Evolutionary conservation across 306 rosid species (phyloP).

Genomic region (Cucumis cinereus): DNA sequence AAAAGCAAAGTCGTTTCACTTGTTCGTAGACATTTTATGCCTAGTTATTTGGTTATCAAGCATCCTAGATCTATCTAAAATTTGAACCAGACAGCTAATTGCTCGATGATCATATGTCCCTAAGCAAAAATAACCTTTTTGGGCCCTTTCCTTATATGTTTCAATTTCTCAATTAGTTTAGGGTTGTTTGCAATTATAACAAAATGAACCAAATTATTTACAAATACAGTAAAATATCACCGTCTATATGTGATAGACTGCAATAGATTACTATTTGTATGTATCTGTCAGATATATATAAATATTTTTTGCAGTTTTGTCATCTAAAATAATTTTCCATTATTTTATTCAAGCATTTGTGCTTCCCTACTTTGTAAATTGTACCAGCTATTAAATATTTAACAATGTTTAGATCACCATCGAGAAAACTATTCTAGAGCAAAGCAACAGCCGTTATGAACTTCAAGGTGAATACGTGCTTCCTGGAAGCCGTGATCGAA

Average conservation of each 20-base stretch:
- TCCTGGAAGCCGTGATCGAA: slow-evolving; percentile 59
- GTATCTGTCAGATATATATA: too few relatives aligned
- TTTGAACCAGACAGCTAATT: background rate
- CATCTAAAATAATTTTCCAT: too few relatives aligned
- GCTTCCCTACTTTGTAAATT: background rate
- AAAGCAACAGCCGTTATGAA: slow-evolving; percentile 76
- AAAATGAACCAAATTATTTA: too few relatives aligned
- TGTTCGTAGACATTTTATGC: background rate
- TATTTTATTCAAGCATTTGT: slow-evolving; percentile 4
- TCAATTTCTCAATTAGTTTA: background rate
- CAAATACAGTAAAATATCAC: too few relatives aligned
- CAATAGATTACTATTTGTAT: too few relatives aligned
- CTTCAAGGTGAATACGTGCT: slow-evolving; percentile 96
- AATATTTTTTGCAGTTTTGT: too few relatives aligned
- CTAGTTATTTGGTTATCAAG: background rate
- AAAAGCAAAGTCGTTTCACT: background rate
- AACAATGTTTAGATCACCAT: slow-evolving; percentile 53
- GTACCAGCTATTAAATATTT: background rate
- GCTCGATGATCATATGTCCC: background rate
- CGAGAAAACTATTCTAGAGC: slow-evolving; percentile 81
- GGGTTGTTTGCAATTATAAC: too few relatives aligned
- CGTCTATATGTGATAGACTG: too few relatives aligned
- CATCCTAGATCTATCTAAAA: background rate
- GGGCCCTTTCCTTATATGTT: background rate
- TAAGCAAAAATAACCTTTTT: background rate